These are phyloP conservation scores for Cutaneotrichosporon curvatum DNA, from an alignment of 1,284 basidiomycete genomes.

Conservation along the genomic window DNA sequence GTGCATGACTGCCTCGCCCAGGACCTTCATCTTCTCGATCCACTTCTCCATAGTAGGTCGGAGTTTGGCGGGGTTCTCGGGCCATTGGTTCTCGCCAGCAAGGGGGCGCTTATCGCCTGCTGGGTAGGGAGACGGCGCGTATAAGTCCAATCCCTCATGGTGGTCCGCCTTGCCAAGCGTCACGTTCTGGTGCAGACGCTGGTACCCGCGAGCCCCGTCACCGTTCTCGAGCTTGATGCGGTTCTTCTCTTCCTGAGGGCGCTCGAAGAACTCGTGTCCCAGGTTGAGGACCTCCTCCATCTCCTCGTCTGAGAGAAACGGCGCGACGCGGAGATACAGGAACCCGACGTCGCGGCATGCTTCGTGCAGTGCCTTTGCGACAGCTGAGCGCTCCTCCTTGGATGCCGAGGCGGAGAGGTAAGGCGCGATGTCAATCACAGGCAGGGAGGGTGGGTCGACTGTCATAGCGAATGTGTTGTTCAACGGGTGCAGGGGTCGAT, in stretches of 20 bases:
- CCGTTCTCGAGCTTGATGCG: conserved; percentile 57
- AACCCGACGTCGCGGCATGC: conserved; percentile 75
- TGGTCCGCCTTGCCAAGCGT: conserved; percentile 76
- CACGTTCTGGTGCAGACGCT: conserved; percentile 64
- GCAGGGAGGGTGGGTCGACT: conserved; percentile 27
- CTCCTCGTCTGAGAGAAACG: conserved; percentile 54
- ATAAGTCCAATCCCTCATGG: conserved; percentile 77
- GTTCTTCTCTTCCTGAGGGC: conserved; percentile 67
- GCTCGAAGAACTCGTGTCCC: conserved; percentile 62
- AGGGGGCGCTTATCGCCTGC: conserved; percentile 7
- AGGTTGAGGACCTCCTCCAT: conserved; percentile 60
- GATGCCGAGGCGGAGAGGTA: conserved; percentile 21
- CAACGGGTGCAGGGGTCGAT: no score
- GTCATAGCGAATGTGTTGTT: conserved; percentile 1
- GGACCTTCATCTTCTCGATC: conserved; percentile 70
- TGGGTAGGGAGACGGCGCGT: conserved; percentile 52
- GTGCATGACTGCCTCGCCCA: conserved; percentile 43
- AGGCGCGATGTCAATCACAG: conserved; percentile 40
- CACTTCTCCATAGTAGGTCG: conserved; percentile 59
- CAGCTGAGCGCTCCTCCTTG: conserved; percentile 24
- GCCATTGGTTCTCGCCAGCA: conserved; percentile 74
- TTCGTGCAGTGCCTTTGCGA: conserved; percentile 58
- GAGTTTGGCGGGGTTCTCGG: conserved; percentile 51
- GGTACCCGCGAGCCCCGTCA: conserved; percentile 57
- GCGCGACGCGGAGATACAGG: conserved; percentile 70